A percentile compares a stretch with the other conserved stretches of the same genome.
phyloP scores from a whole-genome alignment of 1,284 basidiomycete genomes.

The Afroboletus lepidellus region DNA sequence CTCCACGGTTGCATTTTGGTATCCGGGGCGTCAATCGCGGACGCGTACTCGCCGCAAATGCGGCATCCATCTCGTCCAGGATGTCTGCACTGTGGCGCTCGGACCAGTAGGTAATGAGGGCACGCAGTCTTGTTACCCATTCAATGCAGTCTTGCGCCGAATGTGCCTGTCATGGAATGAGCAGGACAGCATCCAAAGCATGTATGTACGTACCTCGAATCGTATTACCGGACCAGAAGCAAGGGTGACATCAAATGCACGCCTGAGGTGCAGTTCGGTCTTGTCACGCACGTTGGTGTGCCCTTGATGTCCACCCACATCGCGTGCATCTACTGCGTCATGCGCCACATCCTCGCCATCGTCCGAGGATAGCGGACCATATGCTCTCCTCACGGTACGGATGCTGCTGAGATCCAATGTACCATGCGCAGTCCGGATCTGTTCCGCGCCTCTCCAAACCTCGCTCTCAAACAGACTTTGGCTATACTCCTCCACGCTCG shows the following conservation, averaged over 20 bases:
- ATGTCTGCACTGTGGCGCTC: conserved; percentile 69
- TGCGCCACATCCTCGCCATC: conserved; percentile 33
- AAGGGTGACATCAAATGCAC: conserved; percentile 78
- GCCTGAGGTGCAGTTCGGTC: conserved; percentile 51
- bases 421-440: conserved; percentile 64
- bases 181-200: conserved; percentile 6
- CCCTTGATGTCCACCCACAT: conserved; percentile 67
- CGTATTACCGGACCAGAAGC: conserved; percentile 66
- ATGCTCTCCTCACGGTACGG: conserved; percentile 61
- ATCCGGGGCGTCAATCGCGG: conserved; percentile 58
- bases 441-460: conserved; percentile 59
- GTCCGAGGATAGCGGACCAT: conserved; percentile 31
- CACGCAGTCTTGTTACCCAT: conserved; percentile 74
- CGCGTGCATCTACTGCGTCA: conserved; percentile 52
- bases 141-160: conserved; percentile 66
- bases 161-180: conserved; percentile 45
- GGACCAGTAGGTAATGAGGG: conserved; percentile 75
- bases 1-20: conserved; percentile 34
- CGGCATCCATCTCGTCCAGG: conserved; percentile 74
- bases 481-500: conserved; percentile 30
- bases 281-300: conserved; percentile 46
- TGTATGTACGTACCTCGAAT: conserved; percentile 59
- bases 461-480: conserved; percentile 50
- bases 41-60: conserved; percentile 49
- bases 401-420: conserved; percentile 71